Percentiles rank a stretch among this genome's conserved stretches.
Evolutionary conservation across 2,329 filamentous ascomycete species (phyloP).

Genomic region (Fusarium globosum): DNA sequence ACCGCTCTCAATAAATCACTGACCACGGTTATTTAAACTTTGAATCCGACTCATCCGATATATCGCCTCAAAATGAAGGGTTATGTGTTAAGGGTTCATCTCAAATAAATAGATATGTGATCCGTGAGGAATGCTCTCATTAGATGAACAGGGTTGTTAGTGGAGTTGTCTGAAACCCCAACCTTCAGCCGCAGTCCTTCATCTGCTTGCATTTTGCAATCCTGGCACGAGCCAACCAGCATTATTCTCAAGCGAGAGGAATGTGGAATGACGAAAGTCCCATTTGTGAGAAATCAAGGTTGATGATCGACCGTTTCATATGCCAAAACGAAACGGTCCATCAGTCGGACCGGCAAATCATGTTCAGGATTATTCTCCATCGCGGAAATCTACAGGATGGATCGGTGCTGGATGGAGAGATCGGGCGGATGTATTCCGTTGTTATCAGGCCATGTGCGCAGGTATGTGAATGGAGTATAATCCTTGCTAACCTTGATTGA

Average conservation of each 20-base stretch:
- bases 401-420: neutral
- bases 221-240: constrained; percentile 2
- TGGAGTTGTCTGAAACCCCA: constrained; percentile 1
- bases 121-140: neutral
- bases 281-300: neutral
- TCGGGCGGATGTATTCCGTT: neutral
- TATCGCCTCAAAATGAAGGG: neutral
- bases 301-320: neutral
- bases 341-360: neutral
- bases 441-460: neutral
- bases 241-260: neutral
- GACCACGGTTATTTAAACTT: neutral
- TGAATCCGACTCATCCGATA: neutral
- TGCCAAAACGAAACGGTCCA: neutral
- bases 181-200: constrained; percentile 1
- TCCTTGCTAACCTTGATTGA: neutral
- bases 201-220: neutral
- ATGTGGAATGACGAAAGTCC: neutral
- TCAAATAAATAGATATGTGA: neutral
- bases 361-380: neutral
- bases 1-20: neutral
- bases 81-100: neutral
- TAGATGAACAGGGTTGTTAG: neutral
- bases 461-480: neutral
- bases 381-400: neutral